Evolutionary conservation across 225 moss, liverwort and hornwort genomes (phyloP).

Genomic region (Neckera pumila): DNA sequence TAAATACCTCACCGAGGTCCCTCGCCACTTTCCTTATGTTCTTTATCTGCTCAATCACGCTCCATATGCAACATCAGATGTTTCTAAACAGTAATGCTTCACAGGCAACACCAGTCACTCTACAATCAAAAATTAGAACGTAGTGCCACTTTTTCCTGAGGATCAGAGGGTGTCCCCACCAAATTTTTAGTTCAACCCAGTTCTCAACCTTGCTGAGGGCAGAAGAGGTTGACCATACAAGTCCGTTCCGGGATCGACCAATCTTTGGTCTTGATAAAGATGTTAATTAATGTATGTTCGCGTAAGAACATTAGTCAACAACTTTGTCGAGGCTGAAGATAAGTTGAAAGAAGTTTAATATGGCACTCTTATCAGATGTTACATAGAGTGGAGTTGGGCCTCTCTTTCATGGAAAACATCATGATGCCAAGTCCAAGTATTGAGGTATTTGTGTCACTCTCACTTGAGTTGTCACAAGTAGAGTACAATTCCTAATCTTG

Average conservation of each 20-base stretch:
- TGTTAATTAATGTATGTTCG: neutral
- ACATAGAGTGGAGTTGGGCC: neutral
- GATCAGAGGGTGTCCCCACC: neutral
- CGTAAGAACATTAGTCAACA: neutral
- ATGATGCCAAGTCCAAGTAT: neutral
- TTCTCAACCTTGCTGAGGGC: neutral
- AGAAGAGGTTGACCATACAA: neutral
- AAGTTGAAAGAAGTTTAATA: neutral
- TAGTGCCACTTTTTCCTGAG: neutral
- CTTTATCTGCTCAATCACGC: slow-evolving; percentile 25
- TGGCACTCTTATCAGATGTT: neutral
- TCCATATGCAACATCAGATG: neutral
- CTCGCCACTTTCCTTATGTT: slow-evolving; percentile 64
- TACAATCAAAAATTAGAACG: neutral
- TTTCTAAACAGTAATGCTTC: neutral
- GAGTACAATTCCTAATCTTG: neutral
- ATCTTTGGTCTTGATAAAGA: neutral
- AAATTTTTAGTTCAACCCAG: neutral
- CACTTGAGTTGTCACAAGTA: neutral
- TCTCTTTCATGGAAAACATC: neutral
- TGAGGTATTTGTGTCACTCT: neutral
- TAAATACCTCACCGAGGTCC: slow-evolving; percentile 58
- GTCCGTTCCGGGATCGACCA: neutral
- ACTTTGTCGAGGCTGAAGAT: neutral
- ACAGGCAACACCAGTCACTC: neutral